Evolutionary conservation across 495 filamentous ascomycete species (phyloP), one percentile per base, ranked within the genome.

Genomic region (Hyaloscypha hepaticicola): DNA sequence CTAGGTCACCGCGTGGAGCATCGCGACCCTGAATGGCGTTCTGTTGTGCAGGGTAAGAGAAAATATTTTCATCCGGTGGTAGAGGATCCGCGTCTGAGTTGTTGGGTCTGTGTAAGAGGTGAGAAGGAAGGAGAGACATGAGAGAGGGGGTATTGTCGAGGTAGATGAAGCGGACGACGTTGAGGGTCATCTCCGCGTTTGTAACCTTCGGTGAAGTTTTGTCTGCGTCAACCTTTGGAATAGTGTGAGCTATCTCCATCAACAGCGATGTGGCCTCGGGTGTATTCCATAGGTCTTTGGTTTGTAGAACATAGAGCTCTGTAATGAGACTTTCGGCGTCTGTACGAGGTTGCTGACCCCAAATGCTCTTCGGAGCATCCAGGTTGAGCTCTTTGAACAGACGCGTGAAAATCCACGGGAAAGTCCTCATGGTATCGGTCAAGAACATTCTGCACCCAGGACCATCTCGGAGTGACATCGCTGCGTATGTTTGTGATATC

Each of bases 201-300:
- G 79, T 72, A n/a, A 77, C 72, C 6, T 77, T 72, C 51, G 74
- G 72, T 14, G 76, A 72, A 5, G 77, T 67, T 45, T 6, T 7
- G 11, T 75, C 72, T 29, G 70, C 41, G 7, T 78, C 67, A 4
- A 72, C 64, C 29, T 73, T 77, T 3, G 82, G 77, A 29, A 84
- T 85, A 28, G 86, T 80, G 6, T 72, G 67, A 29, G 88, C 91
- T 21, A 90, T 84, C 67, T 93, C 87, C 27, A 88, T 81, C 1
- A 99, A 81, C 5, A 97, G 75, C 28, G 83, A 77, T 0, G 83
- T 84, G 9, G 87, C 83, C 68, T 90, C 87, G 0, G 93, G 84
- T 1, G 88, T 92, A 65, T 91, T 92, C 96, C 96, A 99, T 19
- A 97, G 80, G 70, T 96, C 91, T 71, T 93, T 95, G 3, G 90